Evolutionary conservation across 495 filamentous ascomycete genomes (phyloP).

Genomic region (Neurospora discreta): DNA sequence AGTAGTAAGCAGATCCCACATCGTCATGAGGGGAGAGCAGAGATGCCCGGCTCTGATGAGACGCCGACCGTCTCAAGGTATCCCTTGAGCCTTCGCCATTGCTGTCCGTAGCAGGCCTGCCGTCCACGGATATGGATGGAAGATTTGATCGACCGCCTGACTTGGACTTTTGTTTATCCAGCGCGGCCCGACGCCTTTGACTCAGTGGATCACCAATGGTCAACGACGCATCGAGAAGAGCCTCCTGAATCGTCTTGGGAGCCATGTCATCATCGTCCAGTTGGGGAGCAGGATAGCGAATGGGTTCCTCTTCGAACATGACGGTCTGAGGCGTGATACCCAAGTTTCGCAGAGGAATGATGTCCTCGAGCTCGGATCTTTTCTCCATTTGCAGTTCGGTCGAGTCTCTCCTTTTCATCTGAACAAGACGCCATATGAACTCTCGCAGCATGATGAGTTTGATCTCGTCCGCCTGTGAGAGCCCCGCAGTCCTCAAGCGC

Average conservation of each 20-base stretch:
- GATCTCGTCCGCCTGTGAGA: slow-evolving; percentile 74
- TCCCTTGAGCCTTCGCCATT: slow-evolving; percentile 16
- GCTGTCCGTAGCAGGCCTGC: slow-evolving; percentile 17
- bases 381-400: slow-evolving; percentile 16
- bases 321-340: slow-evolving; percentile 75
- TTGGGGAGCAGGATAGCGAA: slow-evolving; percentile 12
- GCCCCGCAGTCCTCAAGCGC: slow-evolving; percentile 70
- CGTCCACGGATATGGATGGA: slow-evolving; percentile 22
- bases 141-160: neutral
- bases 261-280: slow-evolving; percentile 26
- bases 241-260: slow-evolving; percentile 76
- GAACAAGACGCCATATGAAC: slow-evolving; percentile 80
- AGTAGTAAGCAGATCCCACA: slow-evolving; percentile 26
- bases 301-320: slow-evolving; percentile 67
- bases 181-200: slow-evolving; percentile 44
- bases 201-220: slow-evolving; percentile 61
- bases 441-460: slow-evolving; percentile 80
- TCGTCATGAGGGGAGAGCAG: slow-evolving; percentile 18
- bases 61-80: slow-evolving; percentile 18
- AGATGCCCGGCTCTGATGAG: slow-evolving; percentile 13
- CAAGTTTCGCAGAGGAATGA: slow-evolving; percentile 59
- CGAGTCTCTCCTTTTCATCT: slow-evolving; percentile 51
- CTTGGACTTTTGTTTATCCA: slow-evolving; percentile 35
- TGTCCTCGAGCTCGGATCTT: slow-evolving; percentile 44
- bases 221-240: slow-evolving; percentile 83